phyloP scores from a whole-genome alignment of 2,329 filamentous ascomycete genomes.

The Aspergillus piperis region DNA sequence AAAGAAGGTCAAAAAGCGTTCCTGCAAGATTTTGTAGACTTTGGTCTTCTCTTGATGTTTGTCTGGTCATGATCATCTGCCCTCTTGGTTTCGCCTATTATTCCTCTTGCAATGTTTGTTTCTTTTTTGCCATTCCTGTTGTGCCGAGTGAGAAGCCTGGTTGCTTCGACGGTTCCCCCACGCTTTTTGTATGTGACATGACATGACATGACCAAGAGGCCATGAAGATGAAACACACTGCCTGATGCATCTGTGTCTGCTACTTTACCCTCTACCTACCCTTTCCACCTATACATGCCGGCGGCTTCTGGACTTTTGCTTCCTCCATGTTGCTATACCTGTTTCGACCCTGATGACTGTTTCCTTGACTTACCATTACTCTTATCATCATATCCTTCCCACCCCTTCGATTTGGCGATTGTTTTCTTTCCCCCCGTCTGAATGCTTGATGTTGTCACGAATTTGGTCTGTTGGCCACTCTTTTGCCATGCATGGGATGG shows the following conservation, averaged over 20 bases:
- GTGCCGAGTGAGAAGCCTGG: constrained; percentile 35
- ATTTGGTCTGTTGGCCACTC: constrained; percentile 30
- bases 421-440: constrained; percentile 4
- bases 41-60: not conserved
- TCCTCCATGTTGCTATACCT: constrained; percentile 24
- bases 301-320: constrained; percentile 28
- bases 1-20: constrained; percentile 80
- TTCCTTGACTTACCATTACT: constrained; percentile 14
- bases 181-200: constrained; percentile 26
- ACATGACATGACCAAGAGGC: constrained; percentile 3
- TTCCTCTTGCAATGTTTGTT: constrained; percentile 6
- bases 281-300: constrained; percentile 20
- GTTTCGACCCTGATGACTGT: constrained; percentile 17
- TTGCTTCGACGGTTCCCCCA: constrained; percentile 34
- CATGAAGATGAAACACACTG: not conserved
- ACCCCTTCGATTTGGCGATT: constrained; percentile 10
- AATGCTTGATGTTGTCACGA: constrained; percentile 35
- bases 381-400: constrained; percentile 16
- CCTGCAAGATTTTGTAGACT: constrained; percentile 73
- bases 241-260: constrained; percentile 19
- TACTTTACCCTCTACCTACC: constrained; percentile 14
- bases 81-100: not conserved
- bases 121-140: constrained; percentile 13
- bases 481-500: constrained; percentile 42
- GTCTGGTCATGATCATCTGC: not conserved